Percentiles rank a stretch among this genome's conserved stretches.
These are phyloP conservation scores for Termitomyces sp. DNA, from an alignment of 768 basidiomycete species.

Conservation along the genomic window DNA sequence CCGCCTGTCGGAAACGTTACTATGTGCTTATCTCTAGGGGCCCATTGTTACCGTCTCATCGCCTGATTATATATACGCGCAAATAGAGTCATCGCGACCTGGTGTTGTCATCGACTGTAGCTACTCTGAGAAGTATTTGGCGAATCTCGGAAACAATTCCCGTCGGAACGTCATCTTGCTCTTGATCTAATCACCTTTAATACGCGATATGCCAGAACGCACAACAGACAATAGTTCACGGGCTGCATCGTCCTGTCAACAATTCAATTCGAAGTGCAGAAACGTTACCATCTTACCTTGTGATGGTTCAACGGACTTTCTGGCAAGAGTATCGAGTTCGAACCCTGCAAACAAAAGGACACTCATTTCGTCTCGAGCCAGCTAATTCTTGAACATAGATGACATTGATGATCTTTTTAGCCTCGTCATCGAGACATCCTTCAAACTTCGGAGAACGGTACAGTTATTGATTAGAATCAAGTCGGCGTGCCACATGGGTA, in stretches of 20 bases:
- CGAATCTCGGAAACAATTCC: neutral
- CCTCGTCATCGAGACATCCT: neutral
- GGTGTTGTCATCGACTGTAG: neutral
- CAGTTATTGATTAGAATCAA: constrained; percentile 4
- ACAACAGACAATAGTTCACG: neutral
- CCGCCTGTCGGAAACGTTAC: neutral
- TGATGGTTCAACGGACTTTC: constrained; percentile 21
- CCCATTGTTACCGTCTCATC: no score
- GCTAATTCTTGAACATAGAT: constrained; percentile 32
- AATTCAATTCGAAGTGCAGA: constrained; percentile 22
- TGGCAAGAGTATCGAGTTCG: constrained; percentile 27
- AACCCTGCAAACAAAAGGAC: constrained; percentile 26
- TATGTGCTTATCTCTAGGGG: neutral
- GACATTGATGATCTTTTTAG: constrained; percentile 17
- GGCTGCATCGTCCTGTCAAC: constrained; percentile 11
- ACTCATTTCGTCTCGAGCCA: constrained; percentile 32
- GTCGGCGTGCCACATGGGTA: neutral
- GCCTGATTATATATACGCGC: no score
- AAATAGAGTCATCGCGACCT: neutral
- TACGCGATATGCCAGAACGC: neutral
- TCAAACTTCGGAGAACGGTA: constrained; percentile 22
- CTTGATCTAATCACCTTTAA: no score
- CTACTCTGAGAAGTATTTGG: neutral
- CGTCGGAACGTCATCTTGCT: neutral
- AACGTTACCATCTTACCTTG: neutral